phyloP scores from a whole-genome alignment of 2,329 filamentous ascomycete species.

The Sclerotinia borealis region DNA sequence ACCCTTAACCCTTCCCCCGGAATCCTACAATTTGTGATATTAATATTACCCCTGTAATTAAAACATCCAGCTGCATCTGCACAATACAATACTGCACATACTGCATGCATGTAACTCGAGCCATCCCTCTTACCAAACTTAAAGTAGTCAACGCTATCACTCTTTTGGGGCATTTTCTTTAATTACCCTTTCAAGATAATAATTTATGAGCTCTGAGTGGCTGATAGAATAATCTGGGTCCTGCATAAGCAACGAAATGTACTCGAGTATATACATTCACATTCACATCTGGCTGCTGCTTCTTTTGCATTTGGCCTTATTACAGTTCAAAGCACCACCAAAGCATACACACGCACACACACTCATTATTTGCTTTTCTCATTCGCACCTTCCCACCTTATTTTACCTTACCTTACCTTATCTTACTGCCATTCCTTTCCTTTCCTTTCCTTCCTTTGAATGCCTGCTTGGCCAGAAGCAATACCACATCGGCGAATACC shows the following conservation, averaged over 20 bases:
- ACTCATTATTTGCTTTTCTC: not conserved
- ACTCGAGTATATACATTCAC: not conserved
- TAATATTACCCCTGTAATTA: too few species aligned
- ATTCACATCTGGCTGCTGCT: not conserved
- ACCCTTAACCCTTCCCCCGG: too few species aligned
- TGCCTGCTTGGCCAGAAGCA: not conserved
- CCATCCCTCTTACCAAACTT: not conserved
- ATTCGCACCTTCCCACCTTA: not conserved
- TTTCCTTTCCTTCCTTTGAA: not conserved
- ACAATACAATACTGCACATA: too few species aligned
- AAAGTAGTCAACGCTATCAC: not conserved
- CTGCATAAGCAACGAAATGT: too few species aligned
- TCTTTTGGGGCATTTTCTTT: not conserved
- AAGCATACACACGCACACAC: not conserved
- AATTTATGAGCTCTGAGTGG: not conserved
- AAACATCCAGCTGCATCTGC: not conserved
- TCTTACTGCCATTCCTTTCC: not conserved
- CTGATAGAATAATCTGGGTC: not conserved
- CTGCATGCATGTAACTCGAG: too few species aligned
- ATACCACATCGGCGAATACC: not conserved
- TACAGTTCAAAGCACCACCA: not conserved
- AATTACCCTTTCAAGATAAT: not conserved
- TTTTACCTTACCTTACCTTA: not conserved
- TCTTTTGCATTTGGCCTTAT: not conserved
- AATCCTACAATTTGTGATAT: too few species aligned